phyloP scores from a whole-genome alignment of 2,329 filamentous ascomycete species.

The Phialophora chinensis region DNA sequence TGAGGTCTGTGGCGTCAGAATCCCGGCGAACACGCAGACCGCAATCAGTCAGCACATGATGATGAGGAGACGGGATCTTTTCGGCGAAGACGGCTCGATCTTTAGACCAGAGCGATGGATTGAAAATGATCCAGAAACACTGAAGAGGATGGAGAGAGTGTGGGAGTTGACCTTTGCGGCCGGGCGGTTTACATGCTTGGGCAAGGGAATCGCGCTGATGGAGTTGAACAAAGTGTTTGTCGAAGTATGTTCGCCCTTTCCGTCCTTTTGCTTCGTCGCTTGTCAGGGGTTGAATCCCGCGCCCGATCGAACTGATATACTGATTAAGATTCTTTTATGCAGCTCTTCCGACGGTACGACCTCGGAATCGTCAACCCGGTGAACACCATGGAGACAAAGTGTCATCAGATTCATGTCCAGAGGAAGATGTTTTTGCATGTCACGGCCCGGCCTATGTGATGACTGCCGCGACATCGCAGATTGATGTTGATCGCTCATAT shows the following conservation, averaged over 20 bases:
- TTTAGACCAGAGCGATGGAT: slow-evolving; percentile 51
- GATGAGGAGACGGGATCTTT: slow-evolving; percentile 6
- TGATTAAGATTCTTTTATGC: neutral
- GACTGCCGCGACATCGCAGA: neutral
- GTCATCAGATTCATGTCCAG: slow-evolving; percentile 17
- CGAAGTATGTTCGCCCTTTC: slow-evolving; percentile 48
- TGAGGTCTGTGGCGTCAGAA: slow-evolving; percentile 33
- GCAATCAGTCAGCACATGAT: slow-evolving; percentile 8
- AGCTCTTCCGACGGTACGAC: slow-evolving; percentile 20
- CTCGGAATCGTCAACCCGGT: slow-evolving; percentile 14
- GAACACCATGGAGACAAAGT: slow-evolving; percentile 10
- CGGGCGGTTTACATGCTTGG: slow-evolving; percentile 54
- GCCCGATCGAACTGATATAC: neutral
- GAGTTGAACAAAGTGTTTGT: slow-evolving; percentile 57
- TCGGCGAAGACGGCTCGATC: slow-evolving; percentile 45
- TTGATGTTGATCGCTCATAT: neutral
- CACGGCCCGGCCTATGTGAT: neutral
- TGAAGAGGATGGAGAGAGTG: slow-evolving; percentile 37
- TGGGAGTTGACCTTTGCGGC: slow-evolving; percentile 54
- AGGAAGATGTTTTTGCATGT: slow-evolving; percentile 11
- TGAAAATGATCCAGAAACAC: slow-evolving; percentile 22
- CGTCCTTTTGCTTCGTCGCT: neutral
- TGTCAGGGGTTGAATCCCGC: no score
- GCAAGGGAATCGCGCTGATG: slow-evolving; percentile 56
- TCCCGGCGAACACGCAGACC: slow-evolving; percentile 13